Base-by-base conservation (phyloP, 2,329 filamentous ascomycete genomes). In the Amesomyces nigricolor region DNA sequence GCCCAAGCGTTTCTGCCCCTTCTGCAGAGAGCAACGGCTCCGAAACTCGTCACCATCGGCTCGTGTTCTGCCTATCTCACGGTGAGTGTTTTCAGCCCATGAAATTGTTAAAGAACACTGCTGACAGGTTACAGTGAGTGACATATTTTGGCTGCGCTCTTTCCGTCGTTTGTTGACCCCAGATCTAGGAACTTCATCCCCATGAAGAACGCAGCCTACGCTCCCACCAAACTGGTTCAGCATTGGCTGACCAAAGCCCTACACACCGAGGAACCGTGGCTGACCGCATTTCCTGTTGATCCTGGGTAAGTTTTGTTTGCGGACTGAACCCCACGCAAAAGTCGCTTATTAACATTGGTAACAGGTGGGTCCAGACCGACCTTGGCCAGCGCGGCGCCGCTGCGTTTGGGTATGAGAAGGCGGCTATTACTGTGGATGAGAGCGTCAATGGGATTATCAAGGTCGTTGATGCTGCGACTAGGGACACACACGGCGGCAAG, bases 1-100 rank as follows among this genome's bases (percentile, higher is more conserved):
- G 68, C 66, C 47, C 70, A 72, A 51, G 73, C 69, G 0, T 57
- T 70, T 2, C 66, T 65, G 61, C 66, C 71, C 0, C 63, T 77
- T 0, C 60, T 79, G 22, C 58, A 67, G 48, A 54, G 44, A n/a
- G 17, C 52, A 7, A 45, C 22, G n/a, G 14, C 45, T 11, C 70
- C 68, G 1, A 71, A 72, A 47, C 68, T 72, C 19, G 61, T 73
- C 42, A 69, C 68, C 39, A 62, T 75, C 2, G 68, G 68, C 1
- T 72, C 72, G 0, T 67, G 62, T 2, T 62, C 73, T 0, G 72
- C 68, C 0, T 69, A 68, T 22, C 70, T 74, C 14, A 57, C 50
- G 45, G 51, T 54, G 38, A 47, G 51, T 29, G 10, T 29, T 4
- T 35, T 11, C 1, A 9, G 11, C 2, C 4, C 32, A 35, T 35